Evolutionary conservation across 2,329 filamentous ascomycete genomes (phyloP).

Genomic region (Fusarium aywerte): DNA sequence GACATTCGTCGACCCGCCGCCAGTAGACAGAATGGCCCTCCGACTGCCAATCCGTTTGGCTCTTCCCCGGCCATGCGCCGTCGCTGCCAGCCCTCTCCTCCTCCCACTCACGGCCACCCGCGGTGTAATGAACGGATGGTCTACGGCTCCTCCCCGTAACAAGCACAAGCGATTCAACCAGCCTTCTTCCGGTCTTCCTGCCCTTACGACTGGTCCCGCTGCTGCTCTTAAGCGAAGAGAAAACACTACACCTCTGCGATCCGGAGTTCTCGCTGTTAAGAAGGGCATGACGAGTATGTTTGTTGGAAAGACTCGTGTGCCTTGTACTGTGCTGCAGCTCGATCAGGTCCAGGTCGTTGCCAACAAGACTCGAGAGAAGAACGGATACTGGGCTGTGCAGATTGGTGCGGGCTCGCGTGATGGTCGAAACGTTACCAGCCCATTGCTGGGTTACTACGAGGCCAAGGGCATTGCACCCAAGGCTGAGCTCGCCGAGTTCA

Average conservation of each 20-base stretch:
- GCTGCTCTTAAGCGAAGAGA: constrained; percentile 69
- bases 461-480: constrained; percentile 85
- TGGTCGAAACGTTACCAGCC: constrained; percentile 79
- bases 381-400: constrained; percentile 96
- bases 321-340: constrained; percentile 93
- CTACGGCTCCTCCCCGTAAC: constrained; percentile 62
- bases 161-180: constrained; percentile 72
- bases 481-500: constrained; percentile 85
- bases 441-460: constrained; percentile 89
- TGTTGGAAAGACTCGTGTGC: constrained; percentile 78
- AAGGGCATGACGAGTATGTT: constrained; percentile 96
- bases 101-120: constrained; percentile 59
- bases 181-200: constrained; percentile 64
- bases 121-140: constrained; percentile 70
- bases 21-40: constrained; percentile 56
- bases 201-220: constrained; percentile 66
- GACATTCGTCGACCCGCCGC: constrained; percentile 22
- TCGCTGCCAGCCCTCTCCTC: constrained; percentile 53
- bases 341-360: constrained; percentile 91
- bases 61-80: constrained; percentile 52
- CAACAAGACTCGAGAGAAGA: constrained; percentile 80
- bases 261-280: constrained; percentile 87
- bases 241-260: constrained; percentile 71
- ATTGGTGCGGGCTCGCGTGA: constrained; percentile 82
- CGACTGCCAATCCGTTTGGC: constrained; percentile 59